Base-by-base conservation (phyloP, 768 basidiomycete species). In the Erythrobasidium yunnanense region DNA sequence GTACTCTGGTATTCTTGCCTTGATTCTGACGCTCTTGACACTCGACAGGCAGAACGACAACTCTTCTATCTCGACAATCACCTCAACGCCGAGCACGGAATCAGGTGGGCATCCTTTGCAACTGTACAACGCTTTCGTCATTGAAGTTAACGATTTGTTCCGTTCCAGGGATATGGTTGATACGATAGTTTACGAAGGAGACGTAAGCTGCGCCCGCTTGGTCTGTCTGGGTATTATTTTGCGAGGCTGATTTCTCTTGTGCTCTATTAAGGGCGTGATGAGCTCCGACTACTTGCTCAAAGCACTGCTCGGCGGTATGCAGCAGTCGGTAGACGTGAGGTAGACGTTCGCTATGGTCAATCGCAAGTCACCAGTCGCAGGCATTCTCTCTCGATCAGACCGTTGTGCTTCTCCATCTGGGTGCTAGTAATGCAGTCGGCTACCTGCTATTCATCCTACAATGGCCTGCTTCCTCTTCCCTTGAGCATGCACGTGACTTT, bases 141-240 rank as follows among this genome's bases (percentile, higher is more conserved):
- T n/a, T n/a, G n/a, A n/a, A n/a, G n/a, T n/a, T n/a, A n/a, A n/a
- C n/a, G n/a, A n/a, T n/a, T n/a, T n/a, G n/a, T n/a, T n/a, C n/a
- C n/a, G n/a, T n/a, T n/a, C n/a, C 57, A 50, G 70, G 4, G 70
- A 71, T 20, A 66, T 70, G 29, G 66, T 67, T 23, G 70, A 71
- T 49, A 71, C 70, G 51, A 68, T 60, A 2, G 50, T 69, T 0
- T 53, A 13, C 46, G n/a, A 27, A 34, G 45, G 33, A 4, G 47
- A 23, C 11, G 62, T 67, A 18, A 29, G 50, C n/a, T 22, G 7
- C 20, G 27, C 23, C 25, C 42, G 32, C 23, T 65, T 15, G 4
- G 23, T 15, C 5, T 17, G 13, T 50, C 30, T 33, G 18, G 49
- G n/a, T n/a, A n/a, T n/a, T n/a, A n/a, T n/a, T n/a, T 18, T n/a